Evolutionary conservation across 169 alveolate genomes (phyloP).

Genomic region (Plasmodium gonderi): DNA sequence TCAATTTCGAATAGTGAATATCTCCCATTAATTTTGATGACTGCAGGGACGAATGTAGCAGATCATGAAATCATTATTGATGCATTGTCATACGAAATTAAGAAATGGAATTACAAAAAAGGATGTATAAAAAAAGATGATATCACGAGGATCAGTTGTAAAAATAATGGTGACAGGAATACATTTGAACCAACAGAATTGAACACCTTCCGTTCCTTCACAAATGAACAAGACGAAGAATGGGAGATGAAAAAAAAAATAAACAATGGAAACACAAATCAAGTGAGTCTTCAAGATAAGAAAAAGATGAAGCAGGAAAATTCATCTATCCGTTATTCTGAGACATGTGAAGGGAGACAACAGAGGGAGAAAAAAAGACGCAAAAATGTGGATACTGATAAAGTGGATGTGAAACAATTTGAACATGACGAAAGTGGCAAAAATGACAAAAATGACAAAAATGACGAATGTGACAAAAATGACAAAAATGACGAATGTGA

Average conservation of each 20-base stretch:
- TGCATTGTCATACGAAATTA: constrained; percentile 38
- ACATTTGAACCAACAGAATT: background rate
- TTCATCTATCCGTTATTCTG: background rate
- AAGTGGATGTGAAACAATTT: background rate
- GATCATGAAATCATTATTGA: constrained; percentile 65
- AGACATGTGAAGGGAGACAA: background rate
- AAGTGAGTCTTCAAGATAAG: background rate
- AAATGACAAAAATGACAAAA: background rate
- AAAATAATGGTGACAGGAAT: too few species aligned
- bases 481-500: constrained; percentile 18
- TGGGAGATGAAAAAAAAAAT: background rate
- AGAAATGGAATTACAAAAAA: constrained; percentile 23
- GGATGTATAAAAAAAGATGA: background rate
- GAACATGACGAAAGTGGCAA: background rate
- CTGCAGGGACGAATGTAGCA: constrained; percentile 66
- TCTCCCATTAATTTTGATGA: constrained; percentile 46
- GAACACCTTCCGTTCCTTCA: background rate
- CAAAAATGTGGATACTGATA: background rate
- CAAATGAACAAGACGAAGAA: background rate
- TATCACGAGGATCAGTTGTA: too few species aligned
- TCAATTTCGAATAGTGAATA: constrained; percentile 32
- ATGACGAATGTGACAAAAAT: background rate
- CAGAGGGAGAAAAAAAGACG: background rate
- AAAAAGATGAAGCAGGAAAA: background rate
- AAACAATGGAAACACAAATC: background rate